These are phyloP conservation scores for Epicoccum nigrum DNA, from an alignment of 2,329 filamentous ascomycete species.

Conservation along the genomic window DNA sequence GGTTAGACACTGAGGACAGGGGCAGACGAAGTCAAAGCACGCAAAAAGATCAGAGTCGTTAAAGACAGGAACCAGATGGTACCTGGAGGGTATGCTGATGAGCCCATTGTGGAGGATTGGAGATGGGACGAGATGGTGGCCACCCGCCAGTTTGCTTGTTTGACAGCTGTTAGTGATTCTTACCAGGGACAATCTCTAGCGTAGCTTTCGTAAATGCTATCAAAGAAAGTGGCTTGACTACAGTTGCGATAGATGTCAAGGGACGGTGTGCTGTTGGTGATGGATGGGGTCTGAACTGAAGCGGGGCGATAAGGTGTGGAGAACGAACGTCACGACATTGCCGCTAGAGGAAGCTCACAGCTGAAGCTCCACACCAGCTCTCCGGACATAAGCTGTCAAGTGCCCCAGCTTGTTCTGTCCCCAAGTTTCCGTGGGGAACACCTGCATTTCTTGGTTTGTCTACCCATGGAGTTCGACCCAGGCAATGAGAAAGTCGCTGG, in stretches of 20 bases:
- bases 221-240: no score
- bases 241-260: no score
- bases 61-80: neutral
- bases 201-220: no score
- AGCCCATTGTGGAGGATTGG: neutral
- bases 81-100: neutral
- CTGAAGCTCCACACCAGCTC: constrained; percentile 9
- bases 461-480: constrained; percentile 22
- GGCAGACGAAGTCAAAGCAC: neutral
- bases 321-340: constrained; percentile 10
- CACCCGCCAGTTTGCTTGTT: no score
- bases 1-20: neutral
- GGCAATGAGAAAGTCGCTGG: constrained; percentile 34
- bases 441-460: neutral
- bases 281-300: neutral
- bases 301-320: constrained; percentile 6
- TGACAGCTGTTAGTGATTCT: no score
- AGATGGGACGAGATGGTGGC: no score
- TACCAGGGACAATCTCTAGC: no score
- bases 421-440: neutral
- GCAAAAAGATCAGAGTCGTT: neutral
- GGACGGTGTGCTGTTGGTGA: neutral
- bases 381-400: constrained; percentile 12
- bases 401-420: neutral
- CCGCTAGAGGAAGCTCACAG: constrained; percentile 5